Evolutionary conservation across 176 grass and related monocot genomes (phyloP).

Genomic region (Zea mays): Zm-B73-REFERENCE-NAM-5.0 NC_050102.1:46668001-46668500

Average conservation of each 20-base stretch:
- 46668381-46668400: not conserved
- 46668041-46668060: constrained; percentile 11
- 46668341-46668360: not conserved
- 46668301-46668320: not conserved
- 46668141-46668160: not conserved
- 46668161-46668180: not conserved
- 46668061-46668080: constrained; percentile 16
- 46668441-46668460: not conserved
- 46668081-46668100: constrained; percentile 1
- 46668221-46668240: not conserved
- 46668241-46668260: not conserved
- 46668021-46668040: not conserved
- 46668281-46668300: constrained; percentile 26
- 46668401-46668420: constrained; percentile 12
- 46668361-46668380: constrained; percentile 14
- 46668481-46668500: constrained; percentile 5
- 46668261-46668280: not conserved
- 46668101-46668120: constrained; percentile 4
- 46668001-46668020: constrained; percentile 14
- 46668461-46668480: constrained; percentile 7
- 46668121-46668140: not conserved
- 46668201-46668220: constrained; percentile 21
- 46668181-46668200: not conserved
- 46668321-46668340: constrained; percentile 7
- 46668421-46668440: not conserved